Conservation (phyloP, 768 basidiomycete species). For the Calvatia gigantea region DNA sequence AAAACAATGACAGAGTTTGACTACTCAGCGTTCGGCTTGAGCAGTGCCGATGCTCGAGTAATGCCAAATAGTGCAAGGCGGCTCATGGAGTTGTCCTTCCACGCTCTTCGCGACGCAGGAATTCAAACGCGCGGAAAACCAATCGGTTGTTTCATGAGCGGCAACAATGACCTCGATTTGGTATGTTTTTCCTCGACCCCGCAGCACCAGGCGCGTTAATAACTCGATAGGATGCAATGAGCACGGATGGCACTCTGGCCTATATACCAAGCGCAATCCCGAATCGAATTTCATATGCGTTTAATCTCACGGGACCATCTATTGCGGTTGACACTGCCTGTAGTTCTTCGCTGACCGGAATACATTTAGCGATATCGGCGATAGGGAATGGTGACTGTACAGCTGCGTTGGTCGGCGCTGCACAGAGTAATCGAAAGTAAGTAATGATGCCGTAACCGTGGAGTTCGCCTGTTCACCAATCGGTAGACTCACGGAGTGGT, state of each 20-base stretch:
- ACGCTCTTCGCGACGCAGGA: constrained; percentile 44
- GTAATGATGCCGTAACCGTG: constrained; percentile 5
- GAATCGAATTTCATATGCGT: constrained; percentile 38
- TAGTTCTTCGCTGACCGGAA: constrained; percentile 41
- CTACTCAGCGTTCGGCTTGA: constrained; percentile 37
- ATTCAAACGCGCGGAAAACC: constrained; percentile 40
- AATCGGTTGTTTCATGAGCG: constrained; percentile 40
- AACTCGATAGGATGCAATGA: constrained; percentile 28
- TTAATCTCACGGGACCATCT: constrained; percentile 43
- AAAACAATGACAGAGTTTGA: constrained; percentile 35
- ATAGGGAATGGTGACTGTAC: constrained; percentile 42
- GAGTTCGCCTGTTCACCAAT: constrained; percentile 1
- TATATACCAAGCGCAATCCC: constrained; percentile 32
- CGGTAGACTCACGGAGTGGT: constrained; percentile 30
- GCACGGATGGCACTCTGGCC: constrained; percentile 30
- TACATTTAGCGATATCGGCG: constrained; percentile 45
- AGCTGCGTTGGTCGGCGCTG: constrained; percentile 43
- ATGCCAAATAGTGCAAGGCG: constrained; percentile 32
- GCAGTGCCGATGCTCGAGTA: constrained; percentile 29
- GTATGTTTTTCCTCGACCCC: constrained; percentile 16
- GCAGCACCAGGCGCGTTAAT: neutral
- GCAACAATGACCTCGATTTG: constrained; percentile 24
- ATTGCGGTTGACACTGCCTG: constrained; percentile 48
- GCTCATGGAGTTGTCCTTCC: constrained; percentile 34
- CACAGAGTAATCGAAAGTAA: constrained; percentile 40